Evolutionary conservation across 192 early-diverging fungal species (phyloP), one percentile per base, ranked within the genome.

Genomic region (Coemansia sp.): DNA sequence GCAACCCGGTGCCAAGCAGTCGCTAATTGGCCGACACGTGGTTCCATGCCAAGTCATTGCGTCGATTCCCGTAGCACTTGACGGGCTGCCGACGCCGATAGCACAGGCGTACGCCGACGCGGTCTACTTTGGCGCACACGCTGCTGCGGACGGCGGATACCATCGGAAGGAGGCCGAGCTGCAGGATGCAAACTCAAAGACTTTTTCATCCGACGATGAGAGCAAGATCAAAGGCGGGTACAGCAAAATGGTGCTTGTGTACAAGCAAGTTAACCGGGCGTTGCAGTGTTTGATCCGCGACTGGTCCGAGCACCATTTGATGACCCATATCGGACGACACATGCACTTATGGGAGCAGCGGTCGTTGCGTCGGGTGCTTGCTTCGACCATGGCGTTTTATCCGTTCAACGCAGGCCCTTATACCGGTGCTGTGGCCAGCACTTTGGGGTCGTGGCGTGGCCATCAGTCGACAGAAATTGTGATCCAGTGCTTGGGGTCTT

Each of bases 231-330:
- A 56, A 55, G 64, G 69, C 29, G 70, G 68, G 12, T 81, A 81
- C 48, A 72, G 66, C 64, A 81, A 81, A 54, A 64, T 81, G 12
- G 69, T 75, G 16, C 57, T 75, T 5, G 78, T 75, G 30, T 81
- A 81, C 58, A 65, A 68, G 63, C 73, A 75, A 17, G 73, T 81
- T 0, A 71, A 32, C 34, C 69, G 69, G n/a, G 78, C 78, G 22
- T 22, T 81, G 50, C 78, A 72, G 64, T 63, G 78, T 48, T 64
- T 81, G 48, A 81, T 81, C 18, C 65, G 78, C 3, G 78, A 81
- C 60, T 81, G 78, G 78, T 68, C 78, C 2, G 78, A 81, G 73
- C 78, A 75, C 33, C 78, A 81, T 20, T 50, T 81, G 38, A 81
- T 81, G 78, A 66, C 73, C n/a, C 78, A 81, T 30, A 63, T 81